These are phyloP conservation scores for Pseudopediastrum boryanum DNA, from an alignment of 139 green algal genomes.

Conservation along the genomic window DNA sequence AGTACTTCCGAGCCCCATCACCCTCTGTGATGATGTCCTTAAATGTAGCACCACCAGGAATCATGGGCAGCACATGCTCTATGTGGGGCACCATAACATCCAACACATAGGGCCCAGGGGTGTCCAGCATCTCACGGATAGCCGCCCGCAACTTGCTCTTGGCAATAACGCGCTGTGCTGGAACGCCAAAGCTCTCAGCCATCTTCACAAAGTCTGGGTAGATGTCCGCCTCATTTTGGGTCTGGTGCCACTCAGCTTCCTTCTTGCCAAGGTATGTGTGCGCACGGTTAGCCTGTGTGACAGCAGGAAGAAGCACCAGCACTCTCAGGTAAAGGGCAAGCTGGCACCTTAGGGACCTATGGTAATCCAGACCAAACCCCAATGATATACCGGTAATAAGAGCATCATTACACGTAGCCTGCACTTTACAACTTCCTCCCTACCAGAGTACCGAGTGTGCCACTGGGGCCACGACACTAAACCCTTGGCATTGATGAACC, in stretches of 20 bases:
- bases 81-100: conserved; percentile 99
- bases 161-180: conserved; percentile 70
- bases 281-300: conserved; percentile 82
- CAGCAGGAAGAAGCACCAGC: too few relatives aligned
- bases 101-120: conserved; percentile 94
- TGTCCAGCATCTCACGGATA: conserved; percentile 92
- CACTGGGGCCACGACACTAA: too few relatives aligned
- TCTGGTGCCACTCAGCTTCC: conserved; percentile 72
- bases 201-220: conserved; percentile 98
- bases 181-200: conserved; percentile 59
- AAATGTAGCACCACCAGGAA: conserved; percentile 40
- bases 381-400: too few relatives aligned
- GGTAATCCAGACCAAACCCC: too few relatives aligned
- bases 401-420: too few relatives aligned
- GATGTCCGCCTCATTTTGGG: conserved; percentile 86
- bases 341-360: too few relatives aligned
- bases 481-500: too few relatives aligned
- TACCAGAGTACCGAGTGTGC: too few relatives aligned
- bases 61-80: neutral
- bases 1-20: conserved; percentile 62
- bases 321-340: too few relatives aligned
- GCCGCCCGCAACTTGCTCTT: conserved; percentile 69
- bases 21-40: conserved; percentile 97
- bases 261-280: conserved; percentile 97
- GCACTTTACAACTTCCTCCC: too few relatives aligned